Base-by-base conservation (phyloP, 1,139 yeast species). In the Yamadazyma jaroonii region DNA sequence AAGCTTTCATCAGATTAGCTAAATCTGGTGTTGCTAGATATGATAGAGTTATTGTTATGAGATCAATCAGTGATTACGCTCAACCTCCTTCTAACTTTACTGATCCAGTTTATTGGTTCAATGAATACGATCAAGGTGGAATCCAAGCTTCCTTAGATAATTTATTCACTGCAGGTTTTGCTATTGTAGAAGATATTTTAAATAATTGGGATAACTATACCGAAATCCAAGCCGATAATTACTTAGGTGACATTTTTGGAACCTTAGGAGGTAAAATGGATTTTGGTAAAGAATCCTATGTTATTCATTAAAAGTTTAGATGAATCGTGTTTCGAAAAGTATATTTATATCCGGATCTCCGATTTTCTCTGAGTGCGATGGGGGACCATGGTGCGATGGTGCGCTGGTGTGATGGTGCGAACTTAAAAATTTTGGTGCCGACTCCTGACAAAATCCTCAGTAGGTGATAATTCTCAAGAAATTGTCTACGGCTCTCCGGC, bases 51-150 rank as follows among this genome's bases (percentile, higher is more conserved):
- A 77, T 80, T 23, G 66, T 79, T 22, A 66, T 79, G 79, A 75
- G 86, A 64, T 67, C 84, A 21, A 77, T 78, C 47, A 77, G 84
- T 8, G 83, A 81, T 57, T 78, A 77, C 54, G 72, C 81, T 43
- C 71, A 77, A 49, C 74, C 81, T 36, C 81, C 81, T 42, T 69
- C 79, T 43, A 58, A 62, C 9, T 51, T 66, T 52, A 59, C 64
- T 44, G 33, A 31, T n/a, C 65, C 81, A 10, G 69, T 73, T 32
- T 64, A 64, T 31, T 77, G 74, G 64, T 79, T 79, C 64, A 67
- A 65, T 50, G 61, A 66, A 32, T 66, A 69, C 39, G 58, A 60
- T 35, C 77, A 73, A 50, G 84, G 84, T 44, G 84, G 84, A 22
- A 61, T 67, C 36, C 46, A 51, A 6, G 77, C 76, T 33, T 67